Evolutionary conservation across 2,329 filamentous ascomycete genomes (phyloP), one percentile per base, ranked within the genome.

Genomic region (Fonsecaea multimorphosa): DNA sequence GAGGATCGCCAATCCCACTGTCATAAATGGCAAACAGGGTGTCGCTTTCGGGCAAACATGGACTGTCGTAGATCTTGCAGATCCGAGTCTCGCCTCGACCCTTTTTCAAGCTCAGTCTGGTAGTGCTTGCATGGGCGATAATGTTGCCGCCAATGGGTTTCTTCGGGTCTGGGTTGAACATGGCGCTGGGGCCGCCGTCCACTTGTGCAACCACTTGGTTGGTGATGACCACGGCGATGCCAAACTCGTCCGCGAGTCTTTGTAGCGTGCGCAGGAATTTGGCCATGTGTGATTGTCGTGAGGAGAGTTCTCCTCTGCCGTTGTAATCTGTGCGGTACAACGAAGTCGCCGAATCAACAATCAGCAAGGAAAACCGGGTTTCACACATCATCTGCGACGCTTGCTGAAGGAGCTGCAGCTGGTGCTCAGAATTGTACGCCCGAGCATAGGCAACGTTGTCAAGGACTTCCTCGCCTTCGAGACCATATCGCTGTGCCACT

Each of bases 141-240:
- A 99, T 99, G 78, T 99, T 98, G 70, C 95, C 95, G 72, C 95
- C 95, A 76, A 99, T 97, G 0, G 95, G 95, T 79, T 99, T 99
- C 86, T 99, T 99, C 7, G 95, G 95, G 75, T 99, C 96, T 0
- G 96, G 95, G 73, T 99, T 99, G 83, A 97, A 99, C 95, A 99
- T 99, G 68, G 94, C 89, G 75, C 91, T 94, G 32, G 94, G 93
- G 2, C 95, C 95, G 69, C 95, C 95, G 75, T 99, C 95, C 8
- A 99, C 95, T 78, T 99, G 96, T 9, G 95, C 95, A 46, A 99
- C 96, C 32, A 99, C 95, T 78, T 99, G 95, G 76, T 99, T 99
- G 51, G 95, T 98, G 74, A 99, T 99, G 73, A 99, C 92, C 7
- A 99, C 95, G 0, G 95, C 95, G 72, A 99, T 97, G 65, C 95